Evolutionary conservation across 768 basidiomycete species (phyloP).

Genomic region (Dacryopinax primogenitus): DNA sequence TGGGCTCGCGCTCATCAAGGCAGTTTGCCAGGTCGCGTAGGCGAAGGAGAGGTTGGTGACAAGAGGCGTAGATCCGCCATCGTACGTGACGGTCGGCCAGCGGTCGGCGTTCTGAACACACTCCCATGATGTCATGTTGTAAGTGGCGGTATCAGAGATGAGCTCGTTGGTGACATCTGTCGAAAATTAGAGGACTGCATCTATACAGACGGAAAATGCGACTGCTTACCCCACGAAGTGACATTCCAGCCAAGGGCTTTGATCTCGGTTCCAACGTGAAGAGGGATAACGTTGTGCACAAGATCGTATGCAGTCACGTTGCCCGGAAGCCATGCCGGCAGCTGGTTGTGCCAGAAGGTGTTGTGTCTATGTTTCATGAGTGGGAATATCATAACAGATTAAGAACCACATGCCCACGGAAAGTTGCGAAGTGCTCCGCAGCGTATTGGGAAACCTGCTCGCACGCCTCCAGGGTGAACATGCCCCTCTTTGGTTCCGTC

Average conservation of each 20-base stretch:
- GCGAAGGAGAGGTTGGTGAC: slow-evolving; percentile 4
- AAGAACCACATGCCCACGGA: neutral
- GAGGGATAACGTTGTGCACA: slow-evolving; percentile 1
- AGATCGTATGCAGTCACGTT: neutral
- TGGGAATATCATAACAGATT: neutral
- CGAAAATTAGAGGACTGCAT: neutral
- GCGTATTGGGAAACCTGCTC: neutral
- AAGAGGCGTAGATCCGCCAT: neutral
- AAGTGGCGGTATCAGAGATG: neutral
- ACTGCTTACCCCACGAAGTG: neutral
- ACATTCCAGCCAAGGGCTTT: neutral
- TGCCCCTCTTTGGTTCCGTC: neutral
- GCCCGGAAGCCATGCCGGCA: neutral
- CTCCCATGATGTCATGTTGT: neutral
- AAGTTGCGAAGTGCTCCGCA: neutral
- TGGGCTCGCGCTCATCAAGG: neutral
- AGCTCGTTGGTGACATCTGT: slow-evolving; percentile 3
- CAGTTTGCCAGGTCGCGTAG: neutral
- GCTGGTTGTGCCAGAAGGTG: slow-evolving; percentile 7
- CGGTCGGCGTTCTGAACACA: slow-evolving; percentile 2
- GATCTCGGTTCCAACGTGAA: neutral
- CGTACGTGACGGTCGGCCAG: slow-evolving; percentile 3
- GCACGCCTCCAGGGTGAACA: neutral
- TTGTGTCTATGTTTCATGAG: neutral
- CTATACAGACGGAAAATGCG: too few species aligned